phyloP scores from a whole-genome alignment of 257 asterid species.

The Nicotiana paniculata region DNA sequence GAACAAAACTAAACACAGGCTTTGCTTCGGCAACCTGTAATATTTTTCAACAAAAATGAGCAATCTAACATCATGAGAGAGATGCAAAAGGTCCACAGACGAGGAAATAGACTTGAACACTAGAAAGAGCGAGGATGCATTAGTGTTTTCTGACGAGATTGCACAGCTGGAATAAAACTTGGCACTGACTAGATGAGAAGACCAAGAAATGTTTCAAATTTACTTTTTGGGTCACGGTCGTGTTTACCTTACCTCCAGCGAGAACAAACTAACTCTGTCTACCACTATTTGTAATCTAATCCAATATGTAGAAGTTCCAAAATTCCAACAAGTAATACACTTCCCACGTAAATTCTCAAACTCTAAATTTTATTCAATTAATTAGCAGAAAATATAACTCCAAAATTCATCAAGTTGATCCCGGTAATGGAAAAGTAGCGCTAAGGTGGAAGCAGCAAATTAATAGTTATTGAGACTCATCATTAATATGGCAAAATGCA shows the following conservation, averaged over 20 bases:
- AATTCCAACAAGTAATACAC: neutral
- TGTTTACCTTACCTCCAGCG: neutral
- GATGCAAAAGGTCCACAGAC: neutral
- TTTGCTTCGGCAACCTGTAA: slow-evolving; percentile 57
- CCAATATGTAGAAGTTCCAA: neutral
- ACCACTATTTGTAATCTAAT: neutral
- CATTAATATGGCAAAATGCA: neutral
- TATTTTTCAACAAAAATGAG: neutral
- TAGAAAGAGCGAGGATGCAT: neutral
- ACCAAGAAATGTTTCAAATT: neutral
- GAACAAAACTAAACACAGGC: slow-evolving; percentile 58
- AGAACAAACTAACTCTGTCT: neutral
- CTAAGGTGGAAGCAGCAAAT: neutral
- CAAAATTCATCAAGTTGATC: neutral
- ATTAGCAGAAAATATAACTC: neutral
- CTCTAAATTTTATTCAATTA: neutral
- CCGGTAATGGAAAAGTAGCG: neutral
- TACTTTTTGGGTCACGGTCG: neutral
- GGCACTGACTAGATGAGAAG: slow-evolving; percentile 2
- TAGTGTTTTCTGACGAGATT: neutral
- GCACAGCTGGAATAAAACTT: neutral
- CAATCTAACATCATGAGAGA: neutral
- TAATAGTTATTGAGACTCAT: neutral
- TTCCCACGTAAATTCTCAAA: neutral
- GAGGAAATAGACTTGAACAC: neutral